Percentiles rank a stretch among this genome's conserved stretches.
phyloP scores from a whole-genome alignment of 1,284 basidiomycete genomes.

The Cutaneotrichosporon arboriforme region DNA sequence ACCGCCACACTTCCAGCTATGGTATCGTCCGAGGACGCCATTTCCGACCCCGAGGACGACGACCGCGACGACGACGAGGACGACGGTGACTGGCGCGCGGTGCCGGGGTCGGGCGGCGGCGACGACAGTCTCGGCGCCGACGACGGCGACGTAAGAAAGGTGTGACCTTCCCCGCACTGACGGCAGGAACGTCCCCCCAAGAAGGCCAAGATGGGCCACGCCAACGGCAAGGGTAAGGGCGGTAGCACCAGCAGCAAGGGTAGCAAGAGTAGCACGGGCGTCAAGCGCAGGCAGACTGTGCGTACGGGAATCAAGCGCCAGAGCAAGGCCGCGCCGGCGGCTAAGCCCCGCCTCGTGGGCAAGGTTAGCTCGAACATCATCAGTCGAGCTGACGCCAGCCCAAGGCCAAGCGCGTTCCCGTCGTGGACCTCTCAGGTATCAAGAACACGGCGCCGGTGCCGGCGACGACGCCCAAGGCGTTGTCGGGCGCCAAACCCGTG shows the following conservation, averaged over 20 bases:
- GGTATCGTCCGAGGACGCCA: slow-evolving; percentile 1
- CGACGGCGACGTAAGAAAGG: slow-evolving; percentile 15
- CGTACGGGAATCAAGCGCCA: too few relatives aligned
- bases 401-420: background rate
- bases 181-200: background rate
- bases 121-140: slow-evolving; percentile 18
- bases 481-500: background rate
- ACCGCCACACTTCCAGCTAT: background rate
- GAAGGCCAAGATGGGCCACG: too few relatives aligned
- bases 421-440: background rate
- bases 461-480: background rate
- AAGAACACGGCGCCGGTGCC: background rate
- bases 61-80: slow-evolving; percentile 48
- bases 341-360: too few relatives aligned
- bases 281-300: too few relatives aligned
- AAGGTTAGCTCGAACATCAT: background rate
- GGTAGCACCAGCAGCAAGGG: too few relatives aligned
- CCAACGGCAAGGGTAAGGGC: too few relatives aligned
- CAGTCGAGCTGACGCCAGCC: background rate
- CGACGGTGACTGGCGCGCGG: slow-evolving; percentile 17
- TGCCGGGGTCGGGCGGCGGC: slow-evolving; percentile 18
- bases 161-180: background rate
- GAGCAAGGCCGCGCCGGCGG: too few relatives aligned
- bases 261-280: too few relatives aligned
- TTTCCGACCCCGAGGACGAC: slow-evolving; percentile 33